Conservation (phyloP, 1,284 basidiomycete genomes). For the Puccinia brachypodii region DNA sequence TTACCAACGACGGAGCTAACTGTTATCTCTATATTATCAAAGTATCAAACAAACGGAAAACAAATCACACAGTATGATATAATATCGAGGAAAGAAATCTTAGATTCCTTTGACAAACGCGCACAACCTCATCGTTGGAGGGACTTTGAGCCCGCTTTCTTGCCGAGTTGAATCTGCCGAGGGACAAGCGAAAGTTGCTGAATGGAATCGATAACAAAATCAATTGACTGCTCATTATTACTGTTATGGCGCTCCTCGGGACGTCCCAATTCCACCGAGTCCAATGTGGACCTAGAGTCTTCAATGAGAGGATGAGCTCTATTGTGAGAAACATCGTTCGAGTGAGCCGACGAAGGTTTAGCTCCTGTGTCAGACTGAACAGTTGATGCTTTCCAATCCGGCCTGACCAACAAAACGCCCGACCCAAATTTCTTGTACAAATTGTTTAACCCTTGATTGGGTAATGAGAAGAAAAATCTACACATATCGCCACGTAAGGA, state of each 20-base stretch:
- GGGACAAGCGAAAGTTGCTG: constrained; percentile 29
- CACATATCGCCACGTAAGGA: background rate
- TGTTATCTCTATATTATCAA: too few species aligned
- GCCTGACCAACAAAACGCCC: constrained; percentile 31
- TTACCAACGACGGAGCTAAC: too few species aligned
- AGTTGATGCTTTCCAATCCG: constrained; percentile 18
- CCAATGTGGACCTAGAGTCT: background rate
- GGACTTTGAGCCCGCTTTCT: background rate
- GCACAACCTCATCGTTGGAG: background rate
- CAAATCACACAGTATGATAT: too few species aligned
- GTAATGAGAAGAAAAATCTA: constrained; percentile 40
- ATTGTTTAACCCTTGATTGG: constrained; percentile 39
- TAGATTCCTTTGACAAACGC: too few species aligned
- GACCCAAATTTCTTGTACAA: constrained; percentile 22
- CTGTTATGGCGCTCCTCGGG: background rate
- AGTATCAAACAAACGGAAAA: too few species aligned
- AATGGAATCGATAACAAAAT: background rate
- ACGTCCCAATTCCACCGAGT: background rate
- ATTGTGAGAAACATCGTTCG: background rate
- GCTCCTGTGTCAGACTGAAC: background rate
- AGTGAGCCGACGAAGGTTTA: background rate
- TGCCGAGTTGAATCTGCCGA: constrained; percentile 29
- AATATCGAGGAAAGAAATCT: too few species aligned
- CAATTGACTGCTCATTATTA: background rate
- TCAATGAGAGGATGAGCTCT: background rate